Conservation (phyloP, 2,329 filamentous ascomycete species). For the Xenosphaeropsis pyriputrescens region DNA sequence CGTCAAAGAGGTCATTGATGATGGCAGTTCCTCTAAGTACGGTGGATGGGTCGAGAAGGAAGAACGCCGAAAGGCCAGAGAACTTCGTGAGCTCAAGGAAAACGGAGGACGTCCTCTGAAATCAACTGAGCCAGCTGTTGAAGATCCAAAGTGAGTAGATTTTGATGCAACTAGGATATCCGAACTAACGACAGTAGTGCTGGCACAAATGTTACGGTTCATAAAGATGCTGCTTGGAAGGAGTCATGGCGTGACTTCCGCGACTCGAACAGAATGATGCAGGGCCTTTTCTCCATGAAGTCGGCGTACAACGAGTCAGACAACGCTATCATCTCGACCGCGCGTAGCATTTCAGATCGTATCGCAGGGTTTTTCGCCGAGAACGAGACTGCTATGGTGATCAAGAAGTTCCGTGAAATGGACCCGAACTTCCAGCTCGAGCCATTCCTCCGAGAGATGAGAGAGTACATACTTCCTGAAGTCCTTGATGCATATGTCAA, state of each 20-base stretch:
- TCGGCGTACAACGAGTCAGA: conserved; percentile 89
- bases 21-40: conserved; percentile 89
- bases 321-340: conserved; percentile 86
- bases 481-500: conserved; percentile 97
- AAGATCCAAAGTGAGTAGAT: conserved; percentile 70
- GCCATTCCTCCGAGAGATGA: conserved; percentile 85
- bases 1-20: conserved; percentile 91
- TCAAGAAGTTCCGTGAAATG: conserved; percentile 95
- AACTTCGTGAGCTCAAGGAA: conserved; percentile 47
- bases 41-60: conserved; percentile 96
- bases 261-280: conserved; percentile 77
- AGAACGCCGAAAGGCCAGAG: conserved; percentile 69
- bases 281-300: conserved; percentile 76
- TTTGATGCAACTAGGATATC: conserved; percentile 5
- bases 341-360: conserved; percentile 78
- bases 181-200: conserved; percentile 44
- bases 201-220: conserved; percentile 83
- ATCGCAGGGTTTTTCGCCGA: conserved; percentile 95
- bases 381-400: conserved; percentile 93
- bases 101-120: conserved; percentile 24
- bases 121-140: conserved; percentile 49
- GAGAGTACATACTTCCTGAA: conserved; percentile 95
- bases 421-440: conserved; percentile 92
- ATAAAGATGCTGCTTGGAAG: conserved; percentile 96
- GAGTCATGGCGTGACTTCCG: conserved; percentile 96